Conservation (phyloP, 1,284 basidiomycete species). For the Tylopilus orsonianus region DNA sequence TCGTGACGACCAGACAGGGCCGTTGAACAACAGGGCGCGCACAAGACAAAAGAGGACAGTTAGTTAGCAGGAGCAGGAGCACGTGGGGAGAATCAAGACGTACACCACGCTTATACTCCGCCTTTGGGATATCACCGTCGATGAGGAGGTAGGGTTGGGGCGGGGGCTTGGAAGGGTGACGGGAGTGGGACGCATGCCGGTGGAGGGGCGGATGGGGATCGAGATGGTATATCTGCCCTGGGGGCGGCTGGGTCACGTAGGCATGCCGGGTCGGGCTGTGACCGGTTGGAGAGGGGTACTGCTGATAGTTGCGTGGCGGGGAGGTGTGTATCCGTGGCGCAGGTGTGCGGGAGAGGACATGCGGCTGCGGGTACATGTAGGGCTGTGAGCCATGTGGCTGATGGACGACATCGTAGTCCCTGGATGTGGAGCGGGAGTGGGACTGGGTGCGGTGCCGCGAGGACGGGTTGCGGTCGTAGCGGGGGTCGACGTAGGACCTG, state of each 20-base stretch:
- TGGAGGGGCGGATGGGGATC: conserved; percentile 17
- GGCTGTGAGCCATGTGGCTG: conserved; percentile 20
- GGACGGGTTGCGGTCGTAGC: conserved; percentile 19
- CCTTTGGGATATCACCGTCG: conserved; percentile 29
- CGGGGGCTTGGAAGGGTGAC: conserved; percentile 24
- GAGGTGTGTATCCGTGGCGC: conserved; percentile 24
- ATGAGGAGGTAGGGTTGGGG: conserved; percentile 31
- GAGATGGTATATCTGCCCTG: conserved; percentile 29
- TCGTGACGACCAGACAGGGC: conserved; percentile 3
- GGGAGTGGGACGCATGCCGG: conserved; percentile 23
- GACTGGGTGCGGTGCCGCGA: conserved; percentile 28
- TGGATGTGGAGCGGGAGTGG: conserved; percentile 25
- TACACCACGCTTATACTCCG: conserved; percentile 35
- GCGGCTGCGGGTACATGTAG: conserved; percentile 20
- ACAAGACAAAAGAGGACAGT: conserved; percentile 4
- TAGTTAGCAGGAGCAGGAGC: conserved; percentile 17
- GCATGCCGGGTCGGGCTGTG: conserved; percentile 19
- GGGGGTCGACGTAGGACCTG: conserved; percentile 26
- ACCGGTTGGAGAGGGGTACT: conserved; percentile 16
- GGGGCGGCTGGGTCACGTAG: conserved; percentile 31
- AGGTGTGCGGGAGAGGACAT: conserved; percentile 13
- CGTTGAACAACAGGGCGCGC: not conserved
- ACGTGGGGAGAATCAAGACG: conserved; percentile 20
- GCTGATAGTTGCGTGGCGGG: conserved; percentile 21
- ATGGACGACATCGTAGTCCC: conserved; percentile 22